These are phyloP conservation scores for Iberis amara DNA, from an alignment of 441 rosid species.

Conservation along the genomic window DNA sequence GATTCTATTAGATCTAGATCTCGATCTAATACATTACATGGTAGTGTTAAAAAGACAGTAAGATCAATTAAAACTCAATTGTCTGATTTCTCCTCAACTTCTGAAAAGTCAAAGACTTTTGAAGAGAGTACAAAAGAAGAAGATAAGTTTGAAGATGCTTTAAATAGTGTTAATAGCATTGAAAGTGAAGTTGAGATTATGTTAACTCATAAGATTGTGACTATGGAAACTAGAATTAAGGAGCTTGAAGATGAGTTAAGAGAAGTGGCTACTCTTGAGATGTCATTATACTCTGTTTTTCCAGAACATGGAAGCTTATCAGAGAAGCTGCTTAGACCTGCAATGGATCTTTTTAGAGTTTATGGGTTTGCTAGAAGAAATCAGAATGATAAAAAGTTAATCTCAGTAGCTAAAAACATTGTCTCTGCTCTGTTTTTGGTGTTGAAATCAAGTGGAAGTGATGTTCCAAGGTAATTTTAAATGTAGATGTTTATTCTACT, in stretches of 20 bases:
- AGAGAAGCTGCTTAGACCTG: constrained; percentile 74
- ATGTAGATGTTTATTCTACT: constrained; percentile 2
- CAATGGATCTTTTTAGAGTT: constrained; percentile 71
- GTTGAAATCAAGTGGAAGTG: constrained; percentile 68
- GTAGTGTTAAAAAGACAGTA: constrained; percentile 37
- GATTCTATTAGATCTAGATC: constrained; percentile 39
- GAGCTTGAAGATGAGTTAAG: constrained; percentile 78
- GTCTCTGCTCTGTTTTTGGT: constrained; percentile 69
- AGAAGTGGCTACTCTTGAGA: constrained; percentile 85
- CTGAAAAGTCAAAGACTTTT: constrained; percentile 32
- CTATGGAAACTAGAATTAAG: constrained; percentile 59
- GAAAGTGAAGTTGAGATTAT: constrained; percentile 42
- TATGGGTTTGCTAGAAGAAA: constrained; percentile 72
- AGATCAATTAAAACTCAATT: constrained; percentile 37
- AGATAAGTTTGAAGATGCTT: constrained; percentile 53
- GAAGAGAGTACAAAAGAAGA: constrained; percentile 52
- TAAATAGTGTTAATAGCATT: constrained; percentile 38
- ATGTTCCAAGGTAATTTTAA: constrained; percentile 58
- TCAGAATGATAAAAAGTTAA: constrained; percentile 55
- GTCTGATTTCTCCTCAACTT: constrained; percentile 31
- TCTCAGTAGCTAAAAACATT: constrained; percentile 61
- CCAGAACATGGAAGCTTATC: constrained; percentile 83
- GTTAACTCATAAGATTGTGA: constrained; percentile 46
- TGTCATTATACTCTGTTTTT: constrained; percentile 71
- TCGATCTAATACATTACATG: constrained; percentile 32